These are phyloP conservation scores for Cantharellus anzutake DNA, from an alignment of 768 basidiomycete genomes.

Conservation along the genomic window DNA sequence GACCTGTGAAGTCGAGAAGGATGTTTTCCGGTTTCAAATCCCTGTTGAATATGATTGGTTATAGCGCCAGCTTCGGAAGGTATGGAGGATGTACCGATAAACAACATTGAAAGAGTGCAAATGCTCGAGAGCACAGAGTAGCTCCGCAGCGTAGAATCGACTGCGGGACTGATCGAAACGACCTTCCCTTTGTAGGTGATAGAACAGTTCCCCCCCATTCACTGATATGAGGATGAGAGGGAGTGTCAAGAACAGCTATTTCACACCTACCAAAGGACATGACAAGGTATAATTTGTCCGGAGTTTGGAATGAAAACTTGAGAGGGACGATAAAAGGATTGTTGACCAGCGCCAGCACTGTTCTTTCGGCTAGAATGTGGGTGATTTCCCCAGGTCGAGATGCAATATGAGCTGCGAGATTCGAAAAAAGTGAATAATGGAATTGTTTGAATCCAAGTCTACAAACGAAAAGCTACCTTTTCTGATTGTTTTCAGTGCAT, in stretches of 20 bases:
- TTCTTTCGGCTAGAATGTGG: conserved; percentile 92
- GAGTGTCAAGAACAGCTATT: neutral
- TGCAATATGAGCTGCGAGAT: conserved; percentile 46
- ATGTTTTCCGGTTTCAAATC: conserved; percentile 99
- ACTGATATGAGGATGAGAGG: conserved; percentile 25
- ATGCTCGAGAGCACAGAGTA: conserved; percentile 88
- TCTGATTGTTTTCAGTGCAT: conserved; percentile 94
- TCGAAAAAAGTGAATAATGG: neutral
- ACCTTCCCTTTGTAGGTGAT: conserved; percentile 90
- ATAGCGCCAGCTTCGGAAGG: neutral
- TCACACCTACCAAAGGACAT: conserved; percentile 70
- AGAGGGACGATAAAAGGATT: conserved; percentile 98
- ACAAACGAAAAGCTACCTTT: conserved; percentile 34
- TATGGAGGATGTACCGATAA: conserved; percentile 43
- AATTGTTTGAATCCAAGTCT: neutral
- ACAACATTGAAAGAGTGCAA: conserved; percentile 96
- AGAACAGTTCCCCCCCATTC: conserved; percentile 95
- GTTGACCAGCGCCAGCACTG: conserved; percentile 90
- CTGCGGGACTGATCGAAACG: conserved; percentile 88
- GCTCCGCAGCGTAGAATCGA: conserved; percentile 95
- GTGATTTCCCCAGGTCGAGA: conserved; percentile 93
- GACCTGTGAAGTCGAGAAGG: conserved; percentile 88
- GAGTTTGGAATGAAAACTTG: conserved; percentile 97
- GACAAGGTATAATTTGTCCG: conserved; percentile 91
- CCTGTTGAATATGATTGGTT: conserved; percentile 20